These are phyloP conservation scores for Hypoxylon sp. DNA, from an alignment of 2,329 filamentous ascomycete genomes.

Conservation along the genomic window DNA sequence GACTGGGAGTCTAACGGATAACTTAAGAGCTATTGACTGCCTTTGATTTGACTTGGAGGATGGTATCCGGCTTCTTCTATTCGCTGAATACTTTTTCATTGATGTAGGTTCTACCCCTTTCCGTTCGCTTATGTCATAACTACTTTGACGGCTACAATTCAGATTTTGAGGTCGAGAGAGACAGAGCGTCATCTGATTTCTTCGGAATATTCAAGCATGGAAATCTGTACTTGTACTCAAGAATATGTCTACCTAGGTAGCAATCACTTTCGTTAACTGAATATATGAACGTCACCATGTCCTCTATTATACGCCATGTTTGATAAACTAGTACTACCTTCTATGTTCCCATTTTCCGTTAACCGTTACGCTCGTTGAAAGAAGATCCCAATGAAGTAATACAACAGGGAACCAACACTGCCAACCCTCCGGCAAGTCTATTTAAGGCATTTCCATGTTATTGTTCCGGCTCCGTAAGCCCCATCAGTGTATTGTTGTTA, in stretches of 20 bases:
- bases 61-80: constrained; percentile 7
- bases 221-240: background rate
- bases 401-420: background rate
- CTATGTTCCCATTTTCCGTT: background rate
- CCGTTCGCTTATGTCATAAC: background rate
- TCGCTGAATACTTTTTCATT: background rate
- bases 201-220: constrained; percentile 3
- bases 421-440: background rate
- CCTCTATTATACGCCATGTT: background rate
- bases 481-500: background rate
- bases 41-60: background rate
- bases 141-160: background rate
- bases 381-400: background rate
- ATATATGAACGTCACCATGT: background rate
- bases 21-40: background rate
- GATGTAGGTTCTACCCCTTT: background rate
- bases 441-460: background rate
- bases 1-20: constrained; percentile 29
- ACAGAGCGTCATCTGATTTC: background rate
- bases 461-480: background rate
- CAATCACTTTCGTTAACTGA: constrained; percentile 8
- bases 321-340: background rate
- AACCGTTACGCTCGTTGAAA: background rate
- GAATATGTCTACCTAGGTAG: constrained; percentile 1
- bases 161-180: constrained; percentile 6